Conservation (phyloP, 1,284 basidiomycete species). For the Uromyces viciae-fabae region DNA sequence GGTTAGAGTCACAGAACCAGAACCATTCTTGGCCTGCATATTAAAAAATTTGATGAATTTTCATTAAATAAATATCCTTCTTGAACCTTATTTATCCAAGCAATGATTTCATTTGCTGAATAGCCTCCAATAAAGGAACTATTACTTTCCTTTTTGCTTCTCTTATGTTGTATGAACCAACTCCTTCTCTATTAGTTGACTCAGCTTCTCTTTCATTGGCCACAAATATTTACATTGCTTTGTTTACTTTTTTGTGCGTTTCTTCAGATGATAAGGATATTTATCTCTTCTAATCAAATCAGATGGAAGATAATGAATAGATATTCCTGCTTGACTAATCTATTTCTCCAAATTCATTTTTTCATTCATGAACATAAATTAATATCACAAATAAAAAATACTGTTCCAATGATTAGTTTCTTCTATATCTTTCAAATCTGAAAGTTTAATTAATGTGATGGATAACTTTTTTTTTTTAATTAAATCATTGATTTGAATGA, state of each 20-base stretch:
- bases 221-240: constrained; percentile 67
- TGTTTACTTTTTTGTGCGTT: constrained; percentile 59
- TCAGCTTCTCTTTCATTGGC: constrained; percentile 56
- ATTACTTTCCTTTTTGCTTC: constrained; percentile 69
- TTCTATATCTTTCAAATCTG: no score
- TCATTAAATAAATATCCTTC: constrained; percentile 55
- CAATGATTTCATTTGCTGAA: constrained; percentile 68
- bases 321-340: no score
- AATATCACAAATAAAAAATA: no score
- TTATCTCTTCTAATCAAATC: not conserved
- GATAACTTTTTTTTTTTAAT: no score
- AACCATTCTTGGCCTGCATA: no score
- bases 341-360: no score
- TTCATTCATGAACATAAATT: no score
- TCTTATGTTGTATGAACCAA: constrained; percentile 56
- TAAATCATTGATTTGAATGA: no score
- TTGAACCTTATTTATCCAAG: constrained; percentile 61
- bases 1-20: no score
- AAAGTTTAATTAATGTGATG: no score
- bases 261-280: constrained; percentile 55
- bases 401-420: no score
- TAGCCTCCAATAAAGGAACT: constrained; percentile 71
- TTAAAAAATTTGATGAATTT: constrained; percentile 60
- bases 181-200: constrained; percentile 3
- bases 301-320: no score